Evolutionary conservation across 2,329 filamentous ascomycete genomes (phyloP).

Genomic region (Metarhizium rileyi): DNA sequence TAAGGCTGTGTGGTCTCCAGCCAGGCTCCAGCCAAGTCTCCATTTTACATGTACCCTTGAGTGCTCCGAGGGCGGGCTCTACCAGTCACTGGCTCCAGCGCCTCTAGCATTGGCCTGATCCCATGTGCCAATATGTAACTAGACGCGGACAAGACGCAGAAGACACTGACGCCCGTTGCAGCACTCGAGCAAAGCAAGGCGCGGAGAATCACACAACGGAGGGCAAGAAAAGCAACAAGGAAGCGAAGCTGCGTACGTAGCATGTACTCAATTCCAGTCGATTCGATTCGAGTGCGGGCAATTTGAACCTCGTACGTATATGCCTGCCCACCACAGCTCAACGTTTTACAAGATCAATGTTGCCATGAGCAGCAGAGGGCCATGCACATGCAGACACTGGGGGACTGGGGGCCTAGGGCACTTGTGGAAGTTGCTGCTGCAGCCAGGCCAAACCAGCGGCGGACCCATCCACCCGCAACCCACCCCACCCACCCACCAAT

Average conservation of each 20-base stretch:
- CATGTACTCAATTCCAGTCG: too few species aligned
- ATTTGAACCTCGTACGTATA: too few species aligned
- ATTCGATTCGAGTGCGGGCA: too few species aligned
- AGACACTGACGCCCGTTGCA: not conserved
- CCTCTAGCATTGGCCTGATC: not conserved
- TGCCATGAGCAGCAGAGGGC: not conserved
- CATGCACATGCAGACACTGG: not conserved
- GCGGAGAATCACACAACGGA: not conserved
- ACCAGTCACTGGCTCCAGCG: not conserved
- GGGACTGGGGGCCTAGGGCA: too few species aligned
- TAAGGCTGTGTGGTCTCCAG: conserved; percentile 12
- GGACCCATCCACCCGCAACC: not conserved
- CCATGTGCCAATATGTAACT: not conserved
- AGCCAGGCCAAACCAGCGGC: not conserved
- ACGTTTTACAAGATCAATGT: too few species aligned
- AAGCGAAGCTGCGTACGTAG: too few species aligned
- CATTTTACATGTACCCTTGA: not conserved
- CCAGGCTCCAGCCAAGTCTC: not conserved
- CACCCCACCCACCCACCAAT: too few species aligned
- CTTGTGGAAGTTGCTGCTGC: too few species aligned
- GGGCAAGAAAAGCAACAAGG: too few species aligned
- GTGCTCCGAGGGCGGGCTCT: too few species aligned
- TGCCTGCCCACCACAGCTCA: too few species aligned
- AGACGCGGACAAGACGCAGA: not conserved
- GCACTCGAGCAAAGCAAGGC: not conserved